These are phyloP conservation scores for Thalassiosira livingstoniorum DNA, from an alignment of 352 stramenopile species.

Conservation along the genomic window DNA sequence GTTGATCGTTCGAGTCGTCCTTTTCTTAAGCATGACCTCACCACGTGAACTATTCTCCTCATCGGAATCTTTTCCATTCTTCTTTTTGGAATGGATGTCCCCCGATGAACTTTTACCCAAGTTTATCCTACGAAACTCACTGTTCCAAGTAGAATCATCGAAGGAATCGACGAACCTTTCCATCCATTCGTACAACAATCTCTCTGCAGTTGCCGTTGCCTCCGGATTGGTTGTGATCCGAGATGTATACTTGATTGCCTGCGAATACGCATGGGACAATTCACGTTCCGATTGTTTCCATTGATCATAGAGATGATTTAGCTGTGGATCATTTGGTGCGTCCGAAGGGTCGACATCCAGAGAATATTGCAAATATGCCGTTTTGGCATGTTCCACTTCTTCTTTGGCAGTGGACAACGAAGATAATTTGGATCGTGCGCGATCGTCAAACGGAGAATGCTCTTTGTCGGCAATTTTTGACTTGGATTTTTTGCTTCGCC, in stretches of 20 bases:
- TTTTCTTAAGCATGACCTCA: conserved; percentile 47
- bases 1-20: conserved; percentile 33
- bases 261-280: conserved; percentile 46
- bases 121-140: conserved; percentile 15
- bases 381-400: conserved; percentile 17
- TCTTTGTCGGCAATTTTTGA: background rate
- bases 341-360: background rate
- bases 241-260: conserved; percentile 59
- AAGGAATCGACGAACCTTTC: conserved; percentile 29
- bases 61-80: background rate
- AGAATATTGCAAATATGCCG: conserved; percentile 18
- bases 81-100: background rate
- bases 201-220: conserved; percentile 40
- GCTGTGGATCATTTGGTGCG: background rate
- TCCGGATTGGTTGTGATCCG: conserved; percentile 39
- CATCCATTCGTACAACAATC: conserved; percentile 52
- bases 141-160: conserved; percentile 10
- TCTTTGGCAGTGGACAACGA: conserved; percentile 35
- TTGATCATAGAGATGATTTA: conserved; percentile 12
- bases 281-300: conserved; percentile 33
- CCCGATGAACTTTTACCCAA: background rate
- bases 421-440: conserved; percentile 42
- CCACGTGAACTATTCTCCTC: background rate
- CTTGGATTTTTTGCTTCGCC: background rate
- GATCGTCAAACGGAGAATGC: conserved; percentile 27